Evolutionary conservation across 1,284 basidiomycete species (phyloP).

Genomic region (Cryptococcus sp.): DNA sequence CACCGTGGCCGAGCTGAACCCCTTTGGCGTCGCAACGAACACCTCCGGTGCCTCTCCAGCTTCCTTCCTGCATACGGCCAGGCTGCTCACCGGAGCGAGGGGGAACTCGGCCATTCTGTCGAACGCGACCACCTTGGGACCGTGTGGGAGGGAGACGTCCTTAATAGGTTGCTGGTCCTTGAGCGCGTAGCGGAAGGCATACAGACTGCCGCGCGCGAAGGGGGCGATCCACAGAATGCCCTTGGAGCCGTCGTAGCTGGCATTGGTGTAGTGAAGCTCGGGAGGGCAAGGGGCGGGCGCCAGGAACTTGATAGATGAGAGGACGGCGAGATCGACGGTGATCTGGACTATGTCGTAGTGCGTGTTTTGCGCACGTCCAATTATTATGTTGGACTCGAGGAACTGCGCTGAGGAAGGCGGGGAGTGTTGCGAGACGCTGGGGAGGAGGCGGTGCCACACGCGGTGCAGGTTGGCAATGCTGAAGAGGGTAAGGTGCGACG

Average conservation of each 20-base stretch:
- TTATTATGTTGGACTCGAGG: constrained; percentile 40
- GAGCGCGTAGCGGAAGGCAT: constrained; percentile 39
- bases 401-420: constrained; percentile 33
- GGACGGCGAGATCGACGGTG: constrained; percentile 32
- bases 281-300: constrained; percentile 18
- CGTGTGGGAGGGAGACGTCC: constrained; percentile 10
- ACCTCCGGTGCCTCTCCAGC: constrained; percentile 23
- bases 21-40: constrained; percentile 31
- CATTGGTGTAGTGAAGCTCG: constrained; percentile 26
- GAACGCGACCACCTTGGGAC: constrained; percentile 21
- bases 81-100: constrained; percentile 28
- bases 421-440: constrained; percentile 13
- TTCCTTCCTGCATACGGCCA: constrained; percentile 18
- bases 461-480: constrained; percentile 28
- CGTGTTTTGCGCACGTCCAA: constrained; percentile 38
- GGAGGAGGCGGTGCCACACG: constrained; percentile 43
- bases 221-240: constrained; percentile 34
- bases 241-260: constrained; percentile 33
- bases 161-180: constrained; percentile 36
- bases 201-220: constrained; percentile 30
- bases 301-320: constrained; percentile 36
- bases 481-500: constrained; percentile 33
- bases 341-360: constrained; percentile 43
- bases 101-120: constrained; percentile 34
- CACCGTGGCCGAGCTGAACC: constrained; percentile 30